phyloP scores from a whole-genome alignment of 768 basidiomycete species.

The Collybiopsis luxurians region DNA sequence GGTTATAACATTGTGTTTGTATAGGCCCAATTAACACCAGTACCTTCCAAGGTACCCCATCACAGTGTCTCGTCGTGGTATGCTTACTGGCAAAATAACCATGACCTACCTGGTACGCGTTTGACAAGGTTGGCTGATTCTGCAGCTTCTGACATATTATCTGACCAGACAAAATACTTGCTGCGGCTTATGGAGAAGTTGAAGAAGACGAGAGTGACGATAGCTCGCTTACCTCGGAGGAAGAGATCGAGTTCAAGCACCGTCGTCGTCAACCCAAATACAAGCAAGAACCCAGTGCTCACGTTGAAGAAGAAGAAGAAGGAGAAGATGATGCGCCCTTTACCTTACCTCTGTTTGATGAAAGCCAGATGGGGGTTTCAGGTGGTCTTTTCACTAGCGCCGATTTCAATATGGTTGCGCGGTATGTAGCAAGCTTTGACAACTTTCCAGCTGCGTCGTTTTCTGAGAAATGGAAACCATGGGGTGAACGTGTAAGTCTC shows the following conservation, averaged over 20 bases:
- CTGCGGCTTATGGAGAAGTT: constrained; percentile 32
- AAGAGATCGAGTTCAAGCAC: constrained; percentile 10
- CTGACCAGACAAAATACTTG: constrained; percentile 43
- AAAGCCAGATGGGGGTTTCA: constrained; percentile 50
- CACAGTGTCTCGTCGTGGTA: constrained; percentile 62
- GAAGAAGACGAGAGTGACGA: constrained; percentile 23
- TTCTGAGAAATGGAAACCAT: constrained; percentile 56
- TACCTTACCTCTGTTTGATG: constrained; percentile 22
- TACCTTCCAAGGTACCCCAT: constrained; percentile 58
- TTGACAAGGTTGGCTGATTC: not conserved
- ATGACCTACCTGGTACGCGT: constrained; percentile 54
- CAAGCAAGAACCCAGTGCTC: constrained; percentile 22
- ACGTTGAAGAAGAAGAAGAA: constrained; percentile 24
- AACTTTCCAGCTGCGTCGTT: constrained; percentile 40
- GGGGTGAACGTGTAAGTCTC: constrained; percentile 44
- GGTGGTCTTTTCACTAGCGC: constrained; percentile 54
- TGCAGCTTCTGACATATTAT: not conserved
- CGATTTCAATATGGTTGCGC: constrained; percentile 60
- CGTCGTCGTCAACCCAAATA: constrained; percentile 12
- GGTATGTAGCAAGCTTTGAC: constrained; percentile 49
- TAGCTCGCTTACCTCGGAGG: constrained; percentile 18
- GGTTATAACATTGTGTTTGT: constrained; percentile 8
- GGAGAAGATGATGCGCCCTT: constrained; percentile 20
- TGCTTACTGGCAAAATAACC: constrained; percentile 64
- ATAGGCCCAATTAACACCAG: not conserved